phyloP scores from a whole-genome alignment of 768 basidiomycete species.

The Phlebiopsis gigantea region DNA sequence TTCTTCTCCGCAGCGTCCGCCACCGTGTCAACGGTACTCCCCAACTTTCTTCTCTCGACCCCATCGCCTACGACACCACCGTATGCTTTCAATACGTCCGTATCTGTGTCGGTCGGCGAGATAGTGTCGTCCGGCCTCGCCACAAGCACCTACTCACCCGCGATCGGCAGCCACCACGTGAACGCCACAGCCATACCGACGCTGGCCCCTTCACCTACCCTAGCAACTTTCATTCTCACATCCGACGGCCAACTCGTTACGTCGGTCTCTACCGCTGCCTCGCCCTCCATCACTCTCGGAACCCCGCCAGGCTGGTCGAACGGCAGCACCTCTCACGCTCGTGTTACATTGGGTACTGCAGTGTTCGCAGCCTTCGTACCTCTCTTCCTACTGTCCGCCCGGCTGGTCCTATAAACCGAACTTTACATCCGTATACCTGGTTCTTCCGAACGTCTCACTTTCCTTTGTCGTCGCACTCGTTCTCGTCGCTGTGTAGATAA shows the following conservation, averaged over 20 bases:
- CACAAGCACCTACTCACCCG: constrained; percentile 63
- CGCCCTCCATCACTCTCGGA: constrained; percentile 52
- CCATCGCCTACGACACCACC: constrained; percentile 58
- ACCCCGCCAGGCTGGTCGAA: constrained; percentile 54
- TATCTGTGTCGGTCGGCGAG: constrained; percentile 48
- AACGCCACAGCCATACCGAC: constrained; percentile 54
- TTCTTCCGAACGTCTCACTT: not conserved
- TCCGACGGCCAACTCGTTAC: constrained; percentile 48
- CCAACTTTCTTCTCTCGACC: constrained; percentile 64
- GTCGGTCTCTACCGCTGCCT: constrained; percentile 41
- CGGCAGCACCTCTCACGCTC: not conserved
- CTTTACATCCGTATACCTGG: not conserved
- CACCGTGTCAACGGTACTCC: constrained; percentile 62
- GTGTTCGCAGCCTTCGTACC: not conserved
- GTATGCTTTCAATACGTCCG: constrained; percentile 67
- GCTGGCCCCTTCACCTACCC: constrained; percentile 44
- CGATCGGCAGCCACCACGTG: constrained; percentile 38
- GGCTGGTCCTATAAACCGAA: constrained; percentile 4
- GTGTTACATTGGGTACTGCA: not conserved
- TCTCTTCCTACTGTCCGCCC: not conserved
- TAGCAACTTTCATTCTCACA: constrained; percentile 54
- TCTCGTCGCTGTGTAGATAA: not conserved
- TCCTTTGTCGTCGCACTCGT: constrained; percentile 1
- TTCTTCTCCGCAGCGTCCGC: constrained; percentile 59
- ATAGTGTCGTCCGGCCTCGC: constrained; percentile 59